These are phyloP conservation scores for Phaffomyces thermotolerans DNA, from an alignment of 805 yeast genomes.

Conservation along the genomic window DNA sequence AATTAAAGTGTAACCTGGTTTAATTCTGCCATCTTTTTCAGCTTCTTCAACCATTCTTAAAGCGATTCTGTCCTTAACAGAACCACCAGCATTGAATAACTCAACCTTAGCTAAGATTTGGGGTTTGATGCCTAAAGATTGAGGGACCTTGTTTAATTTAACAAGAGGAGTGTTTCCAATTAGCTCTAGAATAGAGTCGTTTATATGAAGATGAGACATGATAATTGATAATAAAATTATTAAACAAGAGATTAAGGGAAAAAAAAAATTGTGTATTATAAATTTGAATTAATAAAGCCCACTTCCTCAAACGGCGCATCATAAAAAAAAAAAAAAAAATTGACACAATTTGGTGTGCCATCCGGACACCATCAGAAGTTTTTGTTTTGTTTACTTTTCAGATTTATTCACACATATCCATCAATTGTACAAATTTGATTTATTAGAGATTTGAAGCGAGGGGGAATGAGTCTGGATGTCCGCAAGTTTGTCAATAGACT, in stretches of 20 bases:
- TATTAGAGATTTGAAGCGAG: no score
- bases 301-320: no score
- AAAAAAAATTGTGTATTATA: no score
- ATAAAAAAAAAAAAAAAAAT: no score
- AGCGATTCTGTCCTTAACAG: constrained; percentile 85
- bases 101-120: constrained; percentile 68
- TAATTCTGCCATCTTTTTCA: constrained; percentile 66
- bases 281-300: no score
- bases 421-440: no score
- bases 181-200: constrained; percentile 50
- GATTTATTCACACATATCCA: no score
- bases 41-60: constrained; percentile 83
- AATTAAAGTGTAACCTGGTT: constrained; percentile 79
- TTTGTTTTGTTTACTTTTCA: no score
- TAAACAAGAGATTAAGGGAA: neutral
- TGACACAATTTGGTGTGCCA: no score
- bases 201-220: neutral
- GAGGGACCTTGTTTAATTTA: constrained; percentile 67
- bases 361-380: no score
- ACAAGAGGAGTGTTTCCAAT: constrained; percentile 85
- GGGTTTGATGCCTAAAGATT: constrained; percentile 68
- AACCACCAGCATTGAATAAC: constrained; percentile 83
- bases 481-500: no score
- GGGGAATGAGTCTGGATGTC: no score
- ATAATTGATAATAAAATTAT: neutral